These are phyloP conservation scores for Tuber brumale DNA, from an alignment of 495 filamentous ascomycete genomes.

Conservation along the genomic window DNA sequence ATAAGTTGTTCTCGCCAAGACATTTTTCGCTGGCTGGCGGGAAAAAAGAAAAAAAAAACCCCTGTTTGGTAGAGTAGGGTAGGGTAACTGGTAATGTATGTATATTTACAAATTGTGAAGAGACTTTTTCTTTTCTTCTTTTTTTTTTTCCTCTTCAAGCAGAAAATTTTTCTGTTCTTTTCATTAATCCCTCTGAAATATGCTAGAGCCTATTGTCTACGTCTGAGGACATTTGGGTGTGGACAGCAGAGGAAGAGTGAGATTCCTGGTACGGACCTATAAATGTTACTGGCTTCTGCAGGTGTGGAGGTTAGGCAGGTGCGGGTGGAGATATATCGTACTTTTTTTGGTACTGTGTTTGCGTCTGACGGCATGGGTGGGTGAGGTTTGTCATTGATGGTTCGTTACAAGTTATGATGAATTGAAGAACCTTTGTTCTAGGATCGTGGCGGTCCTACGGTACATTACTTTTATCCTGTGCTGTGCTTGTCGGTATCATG, in stretches of 20 bases:
- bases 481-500: background rate
- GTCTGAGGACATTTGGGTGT: background rate
- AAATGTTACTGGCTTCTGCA: background rate
- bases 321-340: background rate
- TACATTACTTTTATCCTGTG: background rate
- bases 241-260: slow-evolving; percentile 2
- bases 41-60: background rate
- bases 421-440: background rate
- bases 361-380: background rate
- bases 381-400: background rate
- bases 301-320: background rate
- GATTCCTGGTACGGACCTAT: background rate
- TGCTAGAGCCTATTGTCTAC: slow-evolving; percentile 6
- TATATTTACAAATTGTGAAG: background rate
- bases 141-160: slow-evolving; percentile 4
- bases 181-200: background rate
- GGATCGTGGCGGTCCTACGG: background rate
- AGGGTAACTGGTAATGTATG: background rate
- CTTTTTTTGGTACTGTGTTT: background rate
- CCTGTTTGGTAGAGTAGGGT: too few species aligned
- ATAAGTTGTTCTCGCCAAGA: background rate
- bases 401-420: background rate
- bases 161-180: slow-evolving; percentile 8
- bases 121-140: background rate
- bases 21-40: background rate